Conservation (phyloP, 768 basidiomycete genomes). For the Neoboletus subvelutipes region DNA sequence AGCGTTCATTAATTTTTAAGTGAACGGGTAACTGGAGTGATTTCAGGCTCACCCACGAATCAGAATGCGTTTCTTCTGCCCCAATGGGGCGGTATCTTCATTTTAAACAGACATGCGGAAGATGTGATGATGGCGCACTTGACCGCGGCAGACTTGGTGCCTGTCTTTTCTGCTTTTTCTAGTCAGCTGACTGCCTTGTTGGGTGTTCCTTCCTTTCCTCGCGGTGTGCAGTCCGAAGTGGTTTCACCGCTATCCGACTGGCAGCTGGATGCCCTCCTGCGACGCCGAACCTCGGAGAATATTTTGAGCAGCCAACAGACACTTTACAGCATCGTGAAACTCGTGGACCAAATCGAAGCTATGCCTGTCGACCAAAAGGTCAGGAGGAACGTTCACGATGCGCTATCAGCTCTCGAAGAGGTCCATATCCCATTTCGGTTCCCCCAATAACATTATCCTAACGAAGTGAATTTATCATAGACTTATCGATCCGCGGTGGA, state of each 20-base stretch:
- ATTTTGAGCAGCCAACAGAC: conserved; percentile 67
- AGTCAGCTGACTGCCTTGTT: conserved; percentile 77
- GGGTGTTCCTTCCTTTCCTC: conserved; percentile 67
- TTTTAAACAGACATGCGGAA: conserved; percentile 57
- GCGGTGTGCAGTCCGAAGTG: conserved; percentile 37
- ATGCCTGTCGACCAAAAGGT: conserved; percentile 90
- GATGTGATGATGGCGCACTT: conserved; percentile 25
- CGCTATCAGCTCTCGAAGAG: conserved; percentile 70
- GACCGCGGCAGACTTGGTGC: conserved; percentile 44
- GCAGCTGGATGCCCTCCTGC: conserved; percentile 80
- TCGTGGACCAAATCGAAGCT: conserved; percentile 83
- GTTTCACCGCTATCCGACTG: conserved; percentile 53
- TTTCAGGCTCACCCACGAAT: conserved; percentile 44
- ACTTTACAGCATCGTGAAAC: conserved; percentile 74
- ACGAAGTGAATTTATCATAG: conserved; percentile 18
- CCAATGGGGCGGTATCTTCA: conserved; percentile 89
- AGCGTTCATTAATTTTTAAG: conserved; percentile 9
- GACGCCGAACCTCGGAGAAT: conserved; percentile 70
- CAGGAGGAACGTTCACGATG: conserved; percentile 62
- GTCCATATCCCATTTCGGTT: conserved; percentile 41
- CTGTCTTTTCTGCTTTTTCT: conserved; percentile 62
- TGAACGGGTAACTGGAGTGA: conserved; percentile 10
- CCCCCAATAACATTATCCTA: conserved; percentile 1
- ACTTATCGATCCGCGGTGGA: conserved; percentile 21
- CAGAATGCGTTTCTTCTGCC: conserved; percentile 83